These are phyloP conservation scores for Daldinia concentrica DNA, from an alignment of 495 filamentous ascomycete genomes.

Conservation along the genomic window DNA sequence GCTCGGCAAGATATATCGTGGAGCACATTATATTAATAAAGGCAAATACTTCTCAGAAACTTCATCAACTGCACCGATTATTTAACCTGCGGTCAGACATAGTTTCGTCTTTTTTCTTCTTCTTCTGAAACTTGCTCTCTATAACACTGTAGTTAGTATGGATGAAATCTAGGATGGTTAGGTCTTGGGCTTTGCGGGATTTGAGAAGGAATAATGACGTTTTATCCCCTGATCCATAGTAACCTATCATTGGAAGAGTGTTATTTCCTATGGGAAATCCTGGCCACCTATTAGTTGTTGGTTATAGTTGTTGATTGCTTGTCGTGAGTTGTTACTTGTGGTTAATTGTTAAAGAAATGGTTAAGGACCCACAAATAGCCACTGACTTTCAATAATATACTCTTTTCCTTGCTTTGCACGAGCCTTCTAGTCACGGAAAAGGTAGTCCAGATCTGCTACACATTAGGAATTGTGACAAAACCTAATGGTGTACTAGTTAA, in stretches of 20 bases:
- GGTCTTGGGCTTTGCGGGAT: background rate
- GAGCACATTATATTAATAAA: background rate
- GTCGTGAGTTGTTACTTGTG: background rate
- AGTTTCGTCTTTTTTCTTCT: background rate
- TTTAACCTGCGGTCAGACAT: background rate
- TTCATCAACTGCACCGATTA: background rate
- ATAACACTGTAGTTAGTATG: background rate
- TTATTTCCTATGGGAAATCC: background rate
- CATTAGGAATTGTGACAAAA: background rate
- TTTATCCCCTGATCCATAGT: background rate
- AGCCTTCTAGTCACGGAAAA: background rate
- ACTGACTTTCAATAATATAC: conserved; percentile 1
- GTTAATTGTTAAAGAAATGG: background rate
- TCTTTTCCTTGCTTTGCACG: background rate
- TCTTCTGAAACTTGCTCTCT: no score
- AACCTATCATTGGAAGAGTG: background rate
- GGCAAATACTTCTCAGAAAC: background rate
- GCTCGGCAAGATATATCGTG: background rate
- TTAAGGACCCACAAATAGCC: background rate
- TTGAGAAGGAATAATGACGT: background rate
- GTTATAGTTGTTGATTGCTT: background rate
- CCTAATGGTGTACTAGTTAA: background rate
- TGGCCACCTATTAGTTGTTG: background rate
- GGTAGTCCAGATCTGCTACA: background rate
- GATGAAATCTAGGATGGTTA: background rate